phyloP scores from a whole-genome alignment of 768 basidiomycete species.

The Mycena floridula region DNA sequence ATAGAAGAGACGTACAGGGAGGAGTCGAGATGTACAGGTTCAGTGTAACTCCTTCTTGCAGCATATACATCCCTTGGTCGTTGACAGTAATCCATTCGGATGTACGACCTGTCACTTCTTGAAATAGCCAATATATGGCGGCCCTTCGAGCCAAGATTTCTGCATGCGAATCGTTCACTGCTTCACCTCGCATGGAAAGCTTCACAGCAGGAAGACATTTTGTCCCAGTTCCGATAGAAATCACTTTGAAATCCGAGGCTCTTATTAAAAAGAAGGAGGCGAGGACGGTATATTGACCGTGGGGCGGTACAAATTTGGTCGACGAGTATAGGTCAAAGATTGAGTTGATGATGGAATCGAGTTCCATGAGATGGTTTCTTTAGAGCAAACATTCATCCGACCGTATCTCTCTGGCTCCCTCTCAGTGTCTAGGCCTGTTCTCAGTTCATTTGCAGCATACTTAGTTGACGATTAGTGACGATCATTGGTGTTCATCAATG shows the following conservation, averaged over 20 bases:
- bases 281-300: slow-evolving; percentile 56
- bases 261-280: slow-evolving; percentile 46
- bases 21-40: slow-evolving; percentile 67
- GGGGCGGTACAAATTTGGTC: slow-evolving; percentile 44
- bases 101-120: slow-evolving; percentile 44
- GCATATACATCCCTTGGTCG: slow-evolving; percentile 33
- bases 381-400: too few species aligned
- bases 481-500: too few species aligned
- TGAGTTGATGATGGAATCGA: too few species aligned
- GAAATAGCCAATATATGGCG: slow-evolving; percentile 71
- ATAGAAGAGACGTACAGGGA: slow-evolving; percentile 35
- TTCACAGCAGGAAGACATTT: slow-evolving; percentile 71
- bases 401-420: too few species aligned
- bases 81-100: slow-evolving; percentile 46
- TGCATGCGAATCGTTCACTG: slow-evolving; percentile 86
- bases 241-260: slow-evolving; percentile 33
- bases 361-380: too few species aligned
- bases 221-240: slow-evolving; percentile 76
- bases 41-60: slow-evolving; percentile 43
- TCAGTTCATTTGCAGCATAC: too few species aligned
- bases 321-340: slow-evolving; percentile 38
- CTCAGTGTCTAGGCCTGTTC: too few species aligned
- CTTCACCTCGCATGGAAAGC: slow-evolving; percentile 66
- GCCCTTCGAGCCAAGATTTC: slow-evolving; percentile 86
- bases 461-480: too few species aligned